Conservation (phyloP, 2,329 filamentous ascomycete genomes). For the Alternaria ventricosa region DNA sequence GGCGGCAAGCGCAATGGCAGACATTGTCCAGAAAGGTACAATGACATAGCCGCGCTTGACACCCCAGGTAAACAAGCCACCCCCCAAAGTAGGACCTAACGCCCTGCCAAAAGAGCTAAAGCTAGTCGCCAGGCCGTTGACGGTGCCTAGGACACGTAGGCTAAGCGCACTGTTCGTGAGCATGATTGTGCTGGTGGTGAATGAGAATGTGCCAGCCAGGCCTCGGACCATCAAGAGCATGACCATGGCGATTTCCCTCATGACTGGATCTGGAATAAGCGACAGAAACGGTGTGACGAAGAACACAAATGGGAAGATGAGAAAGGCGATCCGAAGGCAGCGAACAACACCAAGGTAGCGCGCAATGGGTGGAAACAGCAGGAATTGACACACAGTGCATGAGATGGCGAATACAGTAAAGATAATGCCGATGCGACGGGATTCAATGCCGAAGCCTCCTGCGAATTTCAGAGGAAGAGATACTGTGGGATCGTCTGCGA, state of each 20-base stretch:
- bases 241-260: slow-evolving; percentile 68
- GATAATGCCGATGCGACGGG: slow-evolving; percentile 79
- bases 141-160: slow-evolving; percentile 78
- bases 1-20: slow-evolving; percentile 67
- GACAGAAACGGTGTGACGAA: slow-evolving; percentile 81
- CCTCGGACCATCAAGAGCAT: slow-evolving; percentile 75
- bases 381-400: slow-evolving; percentile 83
- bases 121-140: slow-evolving; percentile 90
- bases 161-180: slow-evolving; percentile 85
- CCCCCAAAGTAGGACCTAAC: slow-evolving; percentile 75
- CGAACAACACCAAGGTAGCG: slow-evolving; percentile 74
- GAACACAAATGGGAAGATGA: slow-evolving; percentile 77
- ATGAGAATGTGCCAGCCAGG: slow-evolving; percentile 79
- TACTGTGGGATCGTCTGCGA: slow-evolving; percentile 60
- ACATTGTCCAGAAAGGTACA: slow-evolving; percentile 81
- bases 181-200: slow-evolving; percentile 88
- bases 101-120: slow-evolving; percentile 82
- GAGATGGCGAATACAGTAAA: slow-evolving; percentile 83
- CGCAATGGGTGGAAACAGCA: slow-evolving; percentile 80
- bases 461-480: slow-evolving; percentile 80
- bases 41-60: slow-evolving; percentile 78
- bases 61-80: slow-evolving; percentile 76
- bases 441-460: slow-evolving; percentile 78
- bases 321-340: slow-evolving; percentile 72
- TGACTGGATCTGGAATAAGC: slow-evolving; percentile 59